Conservation (phyloP, 2,329 filamentous ascomycete species). For the Monosporascus sp. region DNA sequence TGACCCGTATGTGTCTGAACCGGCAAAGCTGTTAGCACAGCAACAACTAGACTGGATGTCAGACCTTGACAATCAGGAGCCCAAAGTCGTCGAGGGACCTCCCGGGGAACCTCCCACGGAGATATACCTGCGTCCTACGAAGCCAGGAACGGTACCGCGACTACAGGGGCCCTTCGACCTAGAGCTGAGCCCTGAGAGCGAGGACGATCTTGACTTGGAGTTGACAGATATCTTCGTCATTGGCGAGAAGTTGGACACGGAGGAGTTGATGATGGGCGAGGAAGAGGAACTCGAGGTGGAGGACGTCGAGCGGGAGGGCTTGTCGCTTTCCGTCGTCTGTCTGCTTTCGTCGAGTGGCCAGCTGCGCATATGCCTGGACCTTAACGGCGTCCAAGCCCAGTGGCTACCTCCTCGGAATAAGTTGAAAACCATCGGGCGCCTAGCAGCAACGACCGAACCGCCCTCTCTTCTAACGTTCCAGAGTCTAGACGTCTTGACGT, state of each 20-base stretch:
- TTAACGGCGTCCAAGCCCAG: constrained; percentile 59
- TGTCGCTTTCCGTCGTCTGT: constrained; percentile 56
- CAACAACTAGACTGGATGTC: constrained; percentile 66
- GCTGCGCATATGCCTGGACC: constrained; percentile 55
- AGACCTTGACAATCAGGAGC: constrained; percentile 59
- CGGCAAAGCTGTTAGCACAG: constrained; percentile 52
- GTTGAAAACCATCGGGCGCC: constrained; percentile 35
- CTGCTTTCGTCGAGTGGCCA: constrained; percentile 57
- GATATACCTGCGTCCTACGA: constrained; percentile 51
- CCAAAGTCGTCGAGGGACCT: constrained; percentile 45
- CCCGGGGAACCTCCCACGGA: constrained; percentile 46
- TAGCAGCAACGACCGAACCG: constrained; percentile 24
- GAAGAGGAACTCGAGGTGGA: constrained; percentile 57
- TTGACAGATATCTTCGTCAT: constrained; percentile 59
- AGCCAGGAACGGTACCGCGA: constrained; percentile 53
- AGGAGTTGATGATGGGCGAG: constrained; percentile 59
- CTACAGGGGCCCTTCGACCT: constrained; percentile 60
- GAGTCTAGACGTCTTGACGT: constrained; percentile 54
- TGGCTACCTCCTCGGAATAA: constrained; percentile 57
- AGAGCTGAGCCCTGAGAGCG: constrained; percentile 46
- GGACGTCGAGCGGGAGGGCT: constrained; percentile 51
- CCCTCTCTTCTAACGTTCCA: constrained; percentile 57
- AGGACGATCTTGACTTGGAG: constrained; percentile 51
- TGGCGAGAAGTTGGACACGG: constrained; percentile 55
- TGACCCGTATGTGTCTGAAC: constrained; percentile 47